These are phyloP conservation scores for Tetrahymena malaccensis DNA, from an alignment of 73 alveolate species.

Conservation along the genomic window DNA sequence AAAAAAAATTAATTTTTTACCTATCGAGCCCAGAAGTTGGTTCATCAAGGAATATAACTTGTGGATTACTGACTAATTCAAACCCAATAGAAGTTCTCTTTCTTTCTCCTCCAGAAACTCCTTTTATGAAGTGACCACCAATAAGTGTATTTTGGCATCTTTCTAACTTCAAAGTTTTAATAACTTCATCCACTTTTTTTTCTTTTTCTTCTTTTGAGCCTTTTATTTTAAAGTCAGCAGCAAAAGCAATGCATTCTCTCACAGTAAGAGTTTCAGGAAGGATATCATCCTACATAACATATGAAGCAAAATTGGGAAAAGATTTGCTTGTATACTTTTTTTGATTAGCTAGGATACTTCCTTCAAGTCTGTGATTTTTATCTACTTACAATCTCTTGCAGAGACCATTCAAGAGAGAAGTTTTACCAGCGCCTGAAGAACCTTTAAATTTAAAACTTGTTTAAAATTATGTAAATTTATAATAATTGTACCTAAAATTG, in stretches of 20 bases:
- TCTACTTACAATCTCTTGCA: background rate
- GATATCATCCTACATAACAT: conserved; percentile 48
- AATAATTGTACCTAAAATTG: background rate
- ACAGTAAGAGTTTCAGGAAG: conserved; percentile 52
- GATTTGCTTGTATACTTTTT: background rate
- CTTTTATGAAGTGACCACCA: conserved; percentile 55
- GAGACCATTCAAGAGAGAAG: conserved; percentile 48
- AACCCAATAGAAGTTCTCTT: conserved; percentile 60
- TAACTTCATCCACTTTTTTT: conserved; percentile 36
- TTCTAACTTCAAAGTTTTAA: conserved; percentile 25
- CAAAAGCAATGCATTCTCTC: conserved; percentile 48
- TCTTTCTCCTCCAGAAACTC: conserved; percentile 71
- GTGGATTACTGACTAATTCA: conserved; percentile 57
- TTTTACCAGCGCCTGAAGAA: conserved; percentile 62
- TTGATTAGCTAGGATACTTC: background rate
- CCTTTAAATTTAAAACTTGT: background rate
- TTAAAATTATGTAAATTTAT: background rate
- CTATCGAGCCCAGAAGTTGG: conserved; percentile 68
- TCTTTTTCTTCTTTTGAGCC: conserved; percentile 11
- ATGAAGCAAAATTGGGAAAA: conserved; percentile 1
- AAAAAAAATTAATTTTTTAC: background rate
- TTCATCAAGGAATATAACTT: conserved; percentile 55
- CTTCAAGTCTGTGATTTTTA: background rate
- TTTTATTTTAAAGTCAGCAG: conserved; percentile 48
- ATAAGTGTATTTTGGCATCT: conserved; percentile 41